Conservation (phyloP, 208 protist species). For the Endotrypanum monterogeii region DNA sequence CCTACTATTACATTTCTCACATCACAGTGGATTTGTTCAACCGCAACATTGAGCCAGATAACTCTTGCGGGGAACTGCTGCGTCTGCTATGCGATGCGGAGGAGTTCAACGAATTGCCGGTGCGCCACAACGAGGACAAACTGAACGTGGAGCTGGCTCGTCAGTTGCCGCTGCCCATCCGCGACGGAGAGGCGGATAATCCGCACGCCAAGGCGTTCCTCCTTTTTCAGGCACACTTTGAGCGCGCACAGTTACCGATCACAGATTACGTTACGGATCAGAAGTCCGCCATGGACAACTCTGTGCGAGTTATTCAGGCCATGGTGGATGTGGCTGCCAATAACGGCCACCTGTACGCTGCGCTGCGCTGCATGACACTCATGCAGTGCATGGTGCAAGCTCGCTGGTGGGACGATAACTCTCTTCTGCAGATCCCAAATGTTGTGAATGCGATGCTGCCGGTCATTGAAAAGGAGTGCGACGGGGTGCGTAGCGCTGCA, state of each 20-base stretch:
- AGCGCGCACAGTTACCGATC: conserved; percentile 92
- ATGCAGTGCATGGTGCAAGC: conserved; percentile 96
- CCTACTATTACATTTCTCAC: conserved; percentile 99
- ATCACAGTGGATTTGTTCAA: conserved; percentile 93
- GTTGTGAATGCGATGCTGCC: conserved; percentile 75
- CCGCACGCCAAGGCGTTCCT: conserved; percentile 97
- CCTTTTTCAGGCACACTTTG: conserved; percentile 98
- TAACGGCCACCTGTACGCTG: conserved; percentile 89
- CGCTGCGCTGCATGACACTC: conserved; percentile 92
- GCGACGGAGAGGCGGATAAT: conserved; percentile 75
- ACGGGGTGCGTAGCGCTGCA: conserved; percentile 55
- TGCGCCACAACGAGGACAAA: conserved; percentile 99
- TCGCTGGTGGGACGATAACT: conserved; percentile 82
- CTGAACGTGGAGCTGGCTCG: conserved; percentile 92
- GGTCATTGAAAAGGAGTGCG: conserved; percentile 50
- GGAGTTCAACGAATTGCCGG: conserved; percentile 97
- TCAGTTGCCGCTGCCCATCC: conserved; percentile 69
- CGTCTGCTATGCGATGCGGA: conserved; percentile 89
- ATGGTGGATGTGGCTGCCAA: conserved; percentile 96
- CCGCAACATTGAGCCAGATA: conserved; percentile 57
- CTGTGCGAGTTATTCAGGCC: conserved; percentile 95
- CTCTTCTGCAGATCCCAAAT: conserved; percentile 90
- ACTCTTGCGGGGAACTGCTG: conserved; percentile 76
- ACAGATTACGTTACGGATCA: conserved; percentile 98
- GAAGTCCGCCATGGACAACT: conserved; percentile 97